These are phyloP conservation scores for Scutellaria minor DNA, from an alignment of 257 asterid genomes.

Conservation along the genomic window DNA sequence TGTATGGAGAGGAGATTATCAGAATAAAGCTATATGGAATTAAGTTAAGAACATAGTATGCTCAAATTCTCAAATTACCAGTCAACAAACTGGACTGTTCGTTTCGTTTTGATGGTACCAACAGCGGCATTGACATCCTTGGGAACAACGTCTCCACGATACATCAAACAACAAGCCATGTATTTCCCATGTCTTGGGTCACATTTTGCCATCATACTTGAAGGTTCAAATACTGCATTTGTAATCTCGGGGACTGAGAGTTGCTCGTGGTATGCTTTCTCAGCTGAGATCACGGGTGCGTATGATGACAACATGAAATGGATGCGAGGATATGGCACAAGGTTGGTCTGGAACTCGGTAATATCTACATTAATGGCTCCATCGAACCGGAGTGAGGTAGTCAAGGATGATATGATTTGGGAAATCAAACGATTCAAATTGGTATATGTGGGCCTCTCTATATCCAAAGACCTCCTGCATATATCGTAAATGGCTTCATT, in stretches of 20 bases:
- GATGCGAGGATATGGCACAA: slow-evolving; percentile 94
- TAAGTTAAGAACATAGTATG: neutral
- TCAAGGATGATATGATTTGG: slow-evolving; percentile 83
- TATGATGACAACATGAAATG: slow-evolving; percentile 96
- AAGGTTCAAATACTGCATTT: slow-evolving; percentile 90
- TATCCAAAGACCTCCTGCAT: slow-evolving; percentile 85
- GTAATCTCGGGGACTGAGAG: slow-evolving; percentile 93
- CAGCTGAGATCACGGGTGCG: slow-evolving; percentile 95
- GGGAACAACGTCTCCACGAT: slow-evolving; percentile 93
- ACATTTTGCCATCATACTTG: slow-evolving; percentile 98
- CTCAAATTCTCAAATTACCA: slow-evolving; percentile 47
- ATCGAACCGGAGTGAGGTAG: slow-evolving; percentile 87
- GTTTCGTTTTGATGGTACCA: slow-evolving; percentile 83
- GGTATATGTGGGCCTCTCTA: slow-evolving; percentile 94
- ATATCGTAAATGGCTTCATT: slow-evolving; percentile 96
- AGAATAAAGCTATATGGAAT: neutral
- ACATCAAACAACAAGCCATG: slow-evolving; percentile 98
- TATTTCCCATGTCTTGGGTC: slow-evolving; percentile 95
- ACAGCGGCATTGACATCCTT: slow-evolving; percentile 97
- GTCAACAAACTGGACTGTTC: slow-evolving; percentile 93
- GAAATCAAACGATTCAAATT: slow-evolving; percentile 87
- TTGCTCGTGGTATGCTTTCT: slow-evolving; percentile 93
- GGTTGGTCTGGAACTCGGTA: slow-evolving; percentile 95
- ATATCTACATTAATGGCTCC: slow-evolving; percentile 93
- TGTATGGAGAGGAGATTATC: slow-evolving; percentile 21